Percentiles rank a stretch among this genome's conserved stretches.
Evolutionary conservation across 352 stramenopile genomes (phyloP).

Genomic region (Phytophthora aleatoria): DNA sequence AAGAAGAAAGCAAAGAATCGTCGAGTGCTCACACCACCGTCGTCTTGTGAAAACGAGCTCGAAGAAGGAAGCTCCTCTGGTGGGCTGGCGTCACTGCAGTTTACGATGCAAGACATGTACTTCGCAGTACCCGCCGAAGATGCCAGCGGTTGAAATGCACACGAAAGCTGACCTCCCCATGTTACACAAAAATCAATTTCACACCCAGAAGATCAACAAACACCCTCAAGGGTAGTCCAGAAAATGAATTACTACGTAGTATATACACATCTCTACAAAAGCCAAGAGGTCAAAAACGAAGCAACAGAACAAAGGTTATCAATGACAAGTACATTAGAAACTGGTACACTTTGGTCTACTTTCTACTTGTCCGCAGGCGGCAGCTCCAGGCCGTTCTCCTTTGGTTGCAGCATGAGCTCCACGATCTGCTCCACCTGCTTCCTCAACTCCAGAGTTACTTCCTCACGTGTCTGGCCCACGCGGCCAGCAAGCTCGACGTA

Average conservation of each 20-base stretch:
- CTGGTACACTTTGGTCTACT: constrained; percentile 11
- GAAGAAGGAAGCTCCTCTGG: constrained; percentile 28
- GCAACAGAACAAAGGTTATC: constrained; percentile 27
- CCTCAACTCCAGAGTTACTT: constrained; percentile 56
- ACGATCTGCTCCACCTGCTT: constrained; percentile 81
- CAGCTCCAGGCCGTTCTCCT: constrained; percentile 77
- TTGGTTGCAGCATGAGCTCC: constrained; percentile 81
- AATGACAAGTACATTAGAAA: constrained; percentile 42
- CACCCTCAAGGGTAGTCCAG: constrained; percentile 17
- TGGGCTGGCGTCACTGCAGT: constrained; percentile 55
- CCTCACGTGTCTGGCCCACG: constrained; percentile 64
- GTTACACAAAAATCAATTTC: constrained; percentile 19
- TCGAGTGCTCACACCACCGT: constrained; percentile 18
- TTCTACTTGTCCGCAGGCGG: constrained; percentile 39
- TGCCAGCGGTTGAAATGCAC: constrained; percentile 26
- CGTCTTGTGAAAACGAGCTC: constrained; percentile 23
- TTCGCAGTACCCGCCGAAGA: constrained; percentile 58
- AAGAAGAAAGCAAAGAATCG: constrained; percentile 45
- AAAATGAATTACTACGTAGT: constrained; percentile 22
- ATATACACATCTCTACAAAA: constrained; percentile 24
- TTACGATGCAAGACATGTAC: constrained; percentile 86
- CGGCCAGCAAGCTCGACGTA: constrained; percentile 94
- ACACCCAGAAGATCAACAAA: constrained; percentile 16
- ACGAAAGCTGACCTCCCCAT: constrained; percentile 22
- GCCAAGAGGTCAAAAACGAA: constrained; percentile 22